Conservation (phyloP, 1,284 basidiomycete species). For the Bondarzewia mesenterica region DNA sequence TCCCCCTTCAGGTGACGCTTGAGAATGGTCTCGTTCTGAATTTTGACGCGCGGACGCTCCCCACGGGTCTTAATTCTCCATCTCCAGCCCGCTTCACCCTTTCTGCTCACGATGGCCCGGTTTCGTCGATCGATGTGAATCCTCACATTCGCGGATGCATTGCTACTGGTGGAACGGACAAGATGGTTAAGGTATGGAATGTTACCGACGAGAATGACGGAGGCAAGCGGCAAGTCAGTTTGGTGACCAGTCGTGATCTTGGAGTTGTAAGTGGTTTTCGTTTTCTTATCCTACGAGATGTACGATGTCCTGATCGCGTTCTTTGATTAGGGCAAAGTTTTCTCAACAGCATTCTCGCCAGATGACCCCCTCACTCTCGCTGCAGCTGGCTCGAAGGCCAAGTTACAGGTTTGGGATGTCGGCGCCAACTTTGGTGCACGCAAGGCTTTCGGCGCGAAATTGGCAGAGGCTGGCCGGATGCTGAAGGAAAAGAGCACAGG, state of each 20-base stretch:
- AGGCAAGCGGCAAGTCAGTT: slow-evolving; percentile 70
- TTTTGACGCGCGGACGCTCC: slow-evolving; percentile 83
- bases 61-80: slow-evolving; percentile 51
- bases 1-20: slow-evolving; percentile 62
- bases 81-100: slow-evolving; percentile 81
- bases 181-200: slow-evolving; percentile 94
- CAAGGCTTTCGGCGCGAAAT: slow-evolving; percentile 70
- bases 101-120: slow-evolving; percentile 91
- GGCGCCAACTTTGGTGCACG: slow-evolving; percentile 71
- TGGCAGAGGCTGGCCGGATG: slow-evolving; percentile 60
- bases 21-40: slow-evolving; percentile 90
- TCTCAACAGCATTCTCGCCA: slow-evolving; percentile 85
- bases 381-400: slow-evolving; percentile 89
- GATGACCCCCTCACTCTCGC: slow-evolving; percentile 93
- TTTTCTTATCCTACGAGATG: neutral
- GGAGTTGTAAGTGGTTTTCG: slow-evolving; percentile 64
- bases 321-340: slow-evolving; percentile 80
- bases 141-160: slow-evolving; percentile 88
- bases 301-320: neutral
- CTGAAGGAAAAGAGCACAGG: slow-evolving; percentile 59
- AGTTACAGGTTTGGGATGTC: slow-evolving; percentile 92
- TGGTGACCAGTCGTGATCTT: slow-evolving; percentile 88
- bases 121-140: slow-evolving; percentile 88
- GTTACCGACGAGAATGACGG: slow-evolving; percentile 53
- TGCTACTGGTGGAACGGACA: slow-evolving; percentile 91